Evolutionary conservation across 805 yeast species (phyloP), one percentile per base, ranked within the genome.

Genomic region (Sugiyamaella lignohabitans): DNA sequence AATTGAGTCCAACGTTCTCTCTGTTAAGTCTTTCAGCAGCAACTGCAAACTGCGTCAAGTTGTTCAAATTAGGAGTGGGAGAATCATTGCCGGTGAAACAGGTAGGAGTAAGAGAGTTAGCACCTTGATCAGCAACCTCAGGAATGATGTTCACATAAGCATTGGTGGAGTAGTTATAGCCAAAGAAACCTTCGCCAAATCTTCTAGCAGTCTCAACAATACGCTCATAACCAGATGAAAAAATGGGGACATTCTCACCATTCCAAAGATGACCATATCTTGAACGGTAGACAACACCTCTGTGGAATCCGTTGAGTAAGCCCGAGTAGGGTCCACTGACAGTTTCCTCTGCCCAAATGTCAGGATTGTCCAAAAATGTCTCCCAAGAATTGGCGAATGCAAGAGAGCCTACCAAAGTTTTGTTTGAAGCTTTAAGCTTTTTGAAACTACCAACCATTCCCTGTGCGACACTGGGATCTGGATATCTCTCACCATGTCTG

Each of bases 401-500:
- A 44, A 78, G 66, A 24, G 72, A 69, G 3, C 79, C 80, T 5
- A 41, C 40, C 36, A 40, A 48, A 17, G 52, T 46, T 17, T 39
- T 20, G 24, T 48, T 48, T 14, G 42, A 17, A 10, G 16, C 10
- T 6, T 16, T 23, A 38, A 51, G n/a, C 50, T 51, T 51, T 27
- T 45, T 35, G 54, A 58, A 49, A 18, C 49, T 23, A 6, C 37
- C 40, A 5, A 34, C 36, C 43, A 49, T 37, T n/a, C 35, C 36
- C 32, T 19, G 44, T 3, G 49, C 53, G 23, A 35, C 43, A 17
- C 42, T 17, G 3, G 55, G 40, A 6, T 67, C 64, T 14, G 76
- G 79, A 58, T 66, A 78, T 43, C 84, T 67, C 57, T 77, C 84
- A 11, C 83, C 84, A 51, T 79, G 84, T 53, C 84, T 70, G 47